phyloP scores from a whole-genome alignment of 805 yeast genomes.

The Hanseniaspora lindneri region DNA sequence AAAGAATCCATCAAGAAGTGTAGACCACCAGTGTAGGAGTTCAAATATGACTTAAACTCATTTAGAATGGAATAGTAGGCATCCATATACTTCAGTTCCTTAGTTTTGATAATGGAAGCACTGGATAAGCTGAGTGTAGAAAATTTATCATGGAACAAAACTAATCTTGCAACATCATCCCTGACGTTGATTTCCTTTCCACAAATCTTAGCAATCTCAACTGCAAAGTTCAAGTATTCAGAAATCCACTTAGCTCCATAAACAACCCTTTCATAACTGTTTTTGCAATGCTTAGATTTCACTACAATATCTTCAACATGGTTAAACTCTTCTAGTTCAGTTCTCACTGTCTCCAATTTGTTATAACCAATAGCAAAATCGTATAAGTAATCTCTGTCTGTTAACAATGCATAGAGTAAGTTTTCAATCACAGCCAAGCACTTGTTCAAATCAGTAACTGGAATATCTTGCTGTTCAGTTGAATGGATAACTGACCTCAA shows the following conservation, averaged over 20 bases:
- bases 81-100: neutral
- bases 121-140: neutral
- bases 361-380: slow-evolving; percentile 22
- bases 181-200: neutral
- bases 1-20: slow-evolving; percentile 41
- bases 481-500: slow-evolving; percentile 52
- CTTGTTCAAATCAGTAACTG: slow-evolving; percentile 48
- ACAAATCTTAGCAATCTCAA: neutral
- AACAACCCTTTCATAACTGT: slow-evolving; percentile 16
- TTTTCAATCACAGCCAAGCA: slow-evolving; percentile 71
- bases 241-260: slow-evolving; percentile 29
- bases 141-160: neutral
- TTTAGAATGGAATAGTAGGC: neutral
- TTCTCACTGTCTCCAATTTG: slow-evolving; percentile 20
- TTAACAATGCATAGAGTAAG: slow-evolving; percentile 45
- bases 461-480: slow-evolving; percentile 60
- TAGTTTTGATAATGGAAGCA: neutral
- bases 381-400: slow-evolving; percentile 39
- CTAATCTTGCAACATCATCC: neutral
- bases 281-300: slow-evolving; percentile 8
- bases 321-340: slow-evolving; percentile 21
- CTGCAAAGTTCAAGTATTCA: slow-evolving; percentile 27
- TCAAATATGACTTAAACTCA: slow-evolving; percentile 1
- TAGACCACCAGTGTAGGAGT: slow-evolving; percentile 17
- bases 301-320: slow-evolving; percentile 18